Conservation (phyloP, 805 yeast species). For the Candida nemodendra region DNA sequence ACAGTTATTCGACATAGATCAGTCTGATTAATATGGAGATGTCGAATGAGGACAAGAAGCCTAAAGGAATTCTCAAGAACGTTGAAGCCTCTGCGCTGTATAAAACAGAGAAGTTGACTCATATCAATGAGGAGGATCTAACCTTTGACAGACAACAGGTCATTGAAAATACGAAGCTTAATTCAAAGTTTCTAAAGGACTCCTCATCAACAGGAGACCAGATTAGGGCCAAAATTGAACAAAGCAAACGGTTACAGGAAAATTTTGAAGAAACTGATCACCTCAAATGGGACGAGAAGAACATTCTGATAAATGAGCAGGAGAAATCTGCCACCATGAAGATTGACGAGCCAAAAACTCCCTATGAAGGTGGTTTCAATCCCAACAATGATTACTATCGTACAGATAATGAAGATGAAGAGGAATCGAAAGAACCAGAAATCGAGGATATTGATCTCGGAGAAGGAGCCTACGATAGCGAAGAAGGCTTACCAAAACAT, state of each 20-base stretch:
- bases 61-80: slow-evolving; percentile 36
- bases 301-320: slow-evolving; percentile 69
- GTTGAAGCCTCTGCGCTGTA: slow-evolving; percentile 25
- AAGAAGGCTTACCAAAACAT: slow-evolving; percentile 6
- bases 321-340: slow-evolving; percentile 73
- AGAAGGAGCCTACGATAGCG: slow-evolving; percentile 32
- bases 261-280: slow-evolving; percentile 38
- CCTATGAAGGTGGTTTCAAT: slow-evolving; percentile 86
- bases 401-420: slow-evolving; percentile 61
- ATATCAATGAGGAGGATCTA: slow-evolving; percentile 12
- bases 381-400: slow-evolving; percentile 79
- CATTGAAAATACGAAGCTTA: slow-evolving; percentile 72
- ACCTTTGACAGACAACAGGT: slow-evolving; percentile 60
- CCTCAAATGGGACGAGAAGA: slow-evolving; percentile 83
- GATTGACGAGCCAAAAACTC: slow-evolving; percentile 94
- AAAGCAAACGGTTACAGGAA: slow-evolving; percentile 31
- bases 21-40: no score
- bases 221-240: slow-evolving; percentile 45
- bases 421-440: slow-evolving; percentile 27
- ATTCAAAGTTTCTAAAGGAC: slow-evolving; percentile 48
- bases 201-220: slow-evolving; percentile 39
- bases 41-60: slow-evolving; percentile 13
- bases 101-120: slow-evolving; percentile 19
- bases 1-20: no score
- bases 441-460: slow-evolving; percentile 35